These are phyloP conservation scores for Russula olivacea DNA, from an alignment of 768 basidiomycete genomes.

Conservation along the genomic window DNA sequence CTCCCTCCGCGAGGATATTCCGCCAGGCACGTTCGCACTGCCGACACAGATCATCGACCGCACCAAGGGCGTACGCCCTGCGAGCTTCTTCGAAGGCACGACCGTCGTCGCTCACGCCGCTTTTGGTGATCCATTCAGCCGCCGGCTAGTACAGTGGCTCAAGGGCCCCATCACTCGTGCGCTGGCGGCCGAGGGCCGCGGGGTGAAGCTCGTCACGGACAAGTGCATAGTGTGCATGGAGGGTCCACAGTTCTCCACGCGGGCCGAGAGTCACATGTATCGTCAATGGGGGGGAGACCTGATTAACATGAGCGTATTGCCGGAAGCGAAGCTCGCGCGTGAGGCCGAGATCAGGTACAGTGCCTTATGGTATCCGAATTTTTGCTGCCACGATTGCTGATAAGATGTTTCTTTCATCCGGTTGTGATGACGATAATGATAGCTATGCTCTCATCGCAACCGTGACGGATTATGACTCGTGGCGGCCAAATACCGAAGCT, in stretches of 20 bases:
- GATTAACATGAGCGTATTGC: conserved; percentile 96
- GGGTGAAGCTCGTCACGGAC: conserved; percentile 66
- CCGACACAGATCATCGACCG: conserved; percentile 94
- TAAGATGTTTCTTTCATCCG: not conserved
- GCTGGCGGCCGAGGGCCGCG: conserved; percentile 51
- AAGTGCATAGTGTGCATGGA: conserved; percentile 96
- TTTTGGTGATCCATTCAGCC: conserved; percentile 90
- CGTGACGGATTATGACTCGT: conserved; percentile 93
- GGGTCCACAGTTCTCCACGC: conserved; percentile 95
- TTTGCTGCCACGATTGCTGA: not conserved
- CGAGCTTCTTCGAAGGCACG: conserved; percentile 80
- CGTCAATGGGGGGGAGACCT: conserved; percentile 86
- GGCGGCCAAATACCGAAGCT: conserved; percentile 71
- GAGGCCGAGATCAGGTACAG: conserved; percentile 88
- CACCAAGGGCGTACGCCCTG: conserved; percentile 87
- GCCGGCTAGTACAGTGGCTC: conserved; percentile 58
- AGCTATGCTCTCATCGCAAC: conserved; percentile 92
- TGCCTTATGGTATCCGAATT: conserved; percentile 3
- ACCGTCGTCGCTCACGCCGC: conserved; percentile 85
- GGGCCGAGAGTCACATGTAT: conserved; percentile 95
- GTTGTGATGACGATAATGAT: conserved; percentile 2
- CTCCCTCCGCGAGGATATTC: conserved; percentile 87
- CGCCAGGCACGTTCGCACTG: conserved; percentile 82
- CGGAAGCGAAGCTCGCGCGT: conserved; percentile 94
- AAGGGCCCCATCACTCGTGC: conserved; percentile 57